Percentiles rank a stretch among this genome's conserved stretches.
Evolutionary conservation across 2,329 filamentous ascomycete species (phyloP).

Genomic region (Penicillium sp.): DNA sequence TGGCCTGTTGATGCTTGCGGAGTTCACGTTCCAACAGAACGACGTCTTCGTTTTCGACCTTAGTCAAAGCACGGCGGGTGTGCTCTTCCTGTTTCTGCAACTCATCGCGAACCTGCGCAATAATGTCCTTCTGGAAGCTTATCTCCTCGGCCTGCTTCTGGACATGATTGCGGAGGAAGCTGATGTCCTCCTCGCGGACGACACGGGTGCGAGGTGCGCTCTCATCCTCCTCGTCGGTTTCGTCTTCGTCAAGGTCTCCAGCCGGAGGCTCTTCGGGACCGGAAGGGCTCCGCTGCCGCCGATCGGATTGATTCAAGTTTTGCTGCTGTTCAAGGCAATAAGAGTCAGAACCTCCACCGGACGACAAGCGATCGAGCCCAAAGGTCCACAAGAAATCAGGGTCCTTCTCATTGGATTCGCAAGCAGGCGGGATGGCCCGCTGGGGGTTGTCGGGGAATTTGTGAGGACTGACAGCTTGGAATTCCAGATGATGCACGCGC

Average conservation of each 20-base stretch:
- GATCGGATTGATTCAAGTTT: slow-evolving; percentile 35
- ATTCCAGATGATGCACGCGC: slow-evolving; percentile 77
- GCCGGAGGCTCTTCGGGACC: slow-evolving; percentile 26
- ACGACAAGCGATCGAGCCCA: slow-evolving; percentile 33
- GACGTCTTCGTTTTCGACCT: slow-evolving; percentile 81
- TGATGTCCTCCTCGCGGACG: slow-evolving; percentile 73
- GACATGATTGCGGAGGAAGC: slow-evolving; percentile 81
- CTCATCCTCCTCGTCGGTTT: slow-evolving; percentile 45
- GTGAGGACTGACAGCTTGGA: slow-evolving; percentile 56
- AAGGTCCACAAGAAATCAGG: slow-evolving; percentile 32
- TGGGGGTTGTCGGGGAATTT: slow-evolving; percentile 73
- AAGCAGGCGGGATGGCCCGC: slow-evolving; percentile 57
- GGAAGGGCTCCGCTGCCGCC: slow-evolving; percentile 33
- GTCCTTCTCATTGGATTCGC: slow-evolving; percentile 51
- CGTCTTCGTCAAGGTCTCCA: slow-evolving; percentile 33
- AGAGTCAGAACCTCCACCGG: slow-evolving; percentile 33
- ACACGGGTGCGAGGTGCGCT: slow-evolving; percentile 48
- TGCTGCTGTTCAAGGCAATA: slow-evolving; percentile 35
- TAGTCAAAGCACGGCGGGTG: slow-evolving; percentile 74
- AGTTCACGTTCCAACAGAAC: slow-evolving; percentile 85
- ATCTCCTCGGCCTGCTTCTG: slow-evolving; percentile 91
- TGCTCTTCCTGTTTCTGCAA: slow-evolving; percentile 79
- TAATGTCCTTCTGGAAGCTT: slow-evolving; percentile 77
- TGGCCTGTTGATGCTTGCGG: slow-evolving; percentile 95
- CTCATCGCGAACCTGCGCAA: slow-evolving; percentile 78